These are phyloP conservation scores for Plantago major DNA, from an alignment of 257 asterid genomes.

Conservation along the genomic window DNA sequence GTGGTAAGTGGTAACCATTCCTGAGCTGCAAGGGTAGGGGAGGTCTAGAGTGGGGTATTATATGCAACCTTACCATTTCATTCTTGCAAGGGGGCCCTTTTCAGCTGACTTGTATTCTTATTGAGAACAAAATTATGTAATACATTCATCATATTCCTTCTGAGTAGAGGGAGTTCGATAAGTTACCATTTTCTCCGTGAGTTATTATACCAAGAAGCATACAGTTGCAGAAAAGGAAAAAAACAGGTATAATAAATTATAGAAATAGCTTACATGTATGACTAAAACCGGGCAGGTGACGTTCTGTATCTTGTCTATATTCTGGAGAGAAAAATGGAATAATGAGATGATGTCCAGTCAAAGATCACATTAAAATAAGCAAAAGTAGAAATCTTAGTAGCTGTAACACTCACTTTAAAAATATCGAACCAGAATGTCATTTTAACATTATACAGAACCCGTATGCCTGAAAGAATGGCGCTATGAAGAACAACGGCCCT, in stretches of 20 bases:
- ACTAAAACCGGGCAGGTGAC: conserved; percentile 93
- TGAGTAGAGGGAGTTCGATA: too few relatives aligned
- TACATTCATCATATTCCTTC: too few relatives aligned
- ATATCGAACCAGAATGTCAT: conserved; percentile 98
- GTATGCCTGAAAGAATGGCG: conserved; percentile 96
- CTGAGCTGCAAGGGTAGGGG: too few relatives aligned
- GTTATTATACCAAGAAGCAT: background rate
- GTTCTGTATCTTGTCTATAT: conserved; percentile 80
- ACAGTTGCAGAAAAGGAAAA: background rate
- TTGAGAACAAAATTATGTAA: too few relatives aligned
- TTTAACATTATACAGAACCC: conserved; percentile 89
- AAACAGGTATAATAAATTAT: conserved; percentile 10
- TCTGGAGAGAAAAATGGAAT: conserved; percentile 42
- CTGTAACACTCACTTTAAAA: conserved; percentile 56
- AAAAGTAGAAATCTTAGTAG: conserved; percentile 7
- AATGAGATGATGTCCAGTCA: too few relatives aligned
- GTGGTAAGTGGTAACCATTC: too few relatives aligned
- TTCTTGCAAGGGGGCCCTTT: too few relatives aligned
- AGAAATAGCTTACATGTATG: conserved; percentile 73
- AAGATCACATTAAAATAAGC: conserved; percentile 6
- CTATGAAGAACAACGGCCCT: conserved; percentile 94
- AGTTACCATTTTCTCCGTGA: too few relatives aligned
- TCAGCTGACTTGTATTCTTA: too few relatives aligned
- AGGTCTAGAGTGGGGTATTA: too few relatives aligned
- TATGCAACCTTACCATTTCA: too few relatives aligned